These are phyloP conservation scores for Plenodomus tracheiphilus DNA, from an alignment of 2,329 filamentous ascomycete species.

Conservation along the genomic window DNA sequence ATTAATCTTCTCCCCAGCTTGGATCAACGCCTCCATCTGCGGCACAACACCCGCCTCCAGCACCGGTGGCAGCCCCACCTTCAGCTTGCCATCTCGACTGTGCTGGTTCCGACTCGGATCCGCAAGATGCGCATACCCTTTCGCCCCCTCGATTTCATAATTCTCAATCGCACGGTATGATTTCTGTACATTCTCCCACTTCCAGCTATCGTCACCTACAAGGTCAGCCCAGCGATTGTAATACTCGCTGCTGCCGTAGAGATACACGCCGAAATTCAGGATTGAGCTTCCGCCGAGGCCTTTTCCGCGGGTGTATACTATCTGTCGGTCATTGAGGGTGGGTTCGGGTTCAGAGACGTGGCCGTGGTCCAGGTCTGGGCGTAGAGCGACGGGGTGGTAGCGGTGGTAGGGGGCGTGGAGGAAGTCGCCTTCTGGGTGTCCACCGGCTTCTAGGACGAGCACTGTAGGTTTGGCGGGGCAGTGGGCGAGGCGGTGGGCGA, in stretches of 20 bases:
- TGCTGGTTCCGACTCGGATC: conserved; percentile 52
- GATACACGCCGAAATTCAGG: conserved; percentile 49
- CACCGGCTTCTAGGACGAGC: conserved; percentile 65
- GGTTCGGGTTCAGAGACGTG: conserved; percentile 46
- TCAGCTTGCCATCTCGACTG: conserved; percentile 43
- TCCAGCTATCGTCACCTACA: conserved; percentile 59
- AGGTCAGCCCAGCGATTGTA: conserved; percentile 64
- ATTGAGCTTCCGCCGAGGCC: conserved; percentile 55
- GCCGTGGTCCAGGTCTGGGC: conserved; percentile 55
- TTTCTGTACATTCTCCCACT: conserved; percentile 57
- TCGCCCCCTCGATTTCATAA: conserved; percentile 48
- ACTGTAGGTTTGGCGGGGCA: conserved; percentile 55
- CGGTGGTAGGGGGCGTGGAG: conserved; percentile 56
- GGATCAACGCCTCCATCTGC: conserved; percentile 59
- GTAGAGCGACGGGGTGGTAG: conserved; percentile 50
- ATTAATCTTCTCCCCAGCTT: conserved; percentile 57
- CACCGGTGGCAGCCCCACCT: conserved; percentile 51
- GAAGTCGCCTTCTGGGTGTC: conserved; percentile 51
- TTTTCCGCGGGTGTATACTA: conserved; percentile 52
- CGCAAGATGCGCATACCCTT: conserved; percentile 51
- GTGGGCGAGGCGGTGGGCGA: conserved; percentile 58
- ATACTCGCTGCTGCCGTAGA: conserved; percentile 60
- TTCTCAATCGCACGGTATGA: conserved; percentile 59
- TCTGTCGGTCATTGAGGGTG: conserved; percentile 45
- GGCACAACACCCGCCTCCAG: conserved; percentile 61